Conservation (phyloP, 2,329 filamentous ascomycete genomes). For the Cladosporium sp. region DNA sequence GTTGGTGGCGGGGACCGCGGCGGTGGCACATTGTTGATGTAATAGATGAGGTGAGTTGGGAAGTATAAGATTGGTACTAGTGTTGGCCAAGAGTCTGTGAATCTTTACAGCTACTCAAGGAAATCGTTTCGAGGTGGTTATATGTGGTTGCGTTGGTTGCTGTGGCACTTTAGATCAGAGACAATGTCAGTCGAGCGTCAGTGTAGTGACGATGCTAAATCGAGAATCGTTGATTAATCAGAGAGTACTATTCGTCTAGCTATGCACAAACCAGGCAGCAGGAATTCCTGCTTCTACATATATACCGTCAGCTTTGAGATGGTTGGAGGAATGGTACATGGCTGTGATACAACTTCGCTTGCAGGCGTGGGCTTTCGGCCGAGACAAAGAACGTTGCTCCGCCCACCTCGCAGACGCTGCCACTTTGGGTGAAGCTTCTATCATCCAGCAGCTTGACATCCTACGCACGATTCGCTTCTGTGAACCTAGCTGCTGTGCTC, state of each 20-base stretch:
- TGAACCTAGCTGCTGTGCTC: too few relatives aligned
- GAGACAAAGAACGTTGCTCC: neutral
- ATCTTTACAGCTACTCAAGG: neutral
- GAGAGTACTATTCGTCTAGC: neutral
- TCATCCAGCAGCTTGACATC: neutral
- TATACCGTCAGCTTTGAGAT: neutral
- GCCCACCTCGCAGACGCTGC: neutral
- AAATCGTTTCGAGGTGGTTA: neutral
- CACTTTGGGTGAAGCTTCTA: neutral
- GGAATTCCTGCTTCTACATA: neutral
- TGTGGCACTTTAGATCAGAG: neutral
- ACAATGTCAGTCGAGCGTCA: neutral
- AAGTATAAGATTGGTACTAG: neutral
- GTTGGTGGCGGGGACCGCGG: neutral
- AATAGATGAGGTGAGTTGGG: neutral
- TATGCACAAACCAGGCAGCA: neutral
- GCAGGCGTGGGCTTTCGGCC: neutral
- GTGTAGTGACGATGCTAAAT: neutral
- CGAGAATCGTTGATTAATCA: neutral
- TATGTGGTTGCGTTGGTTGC: neutral
- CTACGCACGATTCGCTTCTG: too few relatives aligned
- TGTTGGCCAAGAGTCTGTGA: neutral
- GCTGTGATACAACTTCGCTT: neutral
- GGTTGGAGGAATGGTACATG: neutral
- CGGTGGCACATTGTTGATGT: constrained; percentile 8